phyloP scores from a whole-genome alignment of 2,329 filamentous ascomycete species.

The Daldinia sp. region DNA sequence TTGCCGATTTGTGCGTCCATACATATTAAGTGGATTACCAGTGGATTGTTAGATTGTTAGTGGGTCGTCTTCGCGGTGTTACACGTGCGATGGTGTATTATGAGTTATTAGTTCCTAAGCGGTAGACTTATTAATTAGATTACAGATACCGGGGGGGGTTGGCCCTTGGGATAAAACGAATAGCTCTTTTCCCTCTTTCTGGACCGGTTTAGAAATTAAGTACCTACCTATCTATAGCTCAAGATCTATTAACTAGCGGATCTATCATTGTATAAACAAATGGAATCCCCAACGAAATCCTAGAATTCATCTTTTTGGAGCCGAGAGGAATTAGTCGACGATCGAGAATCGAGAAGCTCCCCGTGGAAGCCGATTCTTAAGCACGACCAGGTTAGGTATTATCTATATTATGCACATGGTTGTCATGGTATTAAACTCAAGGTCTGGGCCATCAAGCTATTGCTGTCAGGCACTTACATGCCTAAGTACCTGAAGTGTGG shows the following conservation, averaged over 20 bases:
- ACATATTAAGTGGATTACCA: not conserved
- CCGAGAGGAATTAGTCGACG: constrained; percentile 9
- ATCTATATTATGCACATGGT: not conserved
- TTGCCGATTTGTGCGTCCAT: constrained; percentile 1
- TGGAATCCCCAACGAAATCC: constrained; percentile 4
- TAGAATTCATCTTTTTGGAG: constrained; percentile 9
- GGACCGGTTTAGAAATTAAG: constrained; percentile 10
- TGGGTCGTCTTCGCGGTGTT: not conserved
- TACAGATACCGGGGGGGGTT: not conserved
- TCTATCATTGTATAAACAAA: not conserved
- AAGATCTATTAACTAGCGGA: not conserved
- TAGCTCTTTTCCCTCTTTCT: not conserved
- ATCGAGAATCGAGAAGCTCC: constrained; percentile 8
- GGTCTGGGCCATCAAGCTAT: not conserved
- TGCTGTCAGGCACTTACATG: not conserved
- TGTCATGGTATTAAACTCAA: not conserved
- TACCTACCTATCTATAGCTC: not conserved
- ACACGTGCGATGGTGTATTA: constrained; percentile 25
- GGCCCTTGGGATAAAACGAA: not conserved
- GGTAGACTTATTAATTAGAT: too few species aligned
- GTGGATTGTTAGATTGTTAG: not conserved
- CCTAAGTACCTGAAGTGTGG: not conserved
- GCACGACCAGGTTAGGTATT: not conserved
- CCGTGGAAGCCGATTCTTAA: not conserved
- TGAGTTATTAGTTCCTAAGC: not conserved